phyloP scores from a whole-genome alignment of 2,329 filamentous ascomycete genomes.

The Trichoderma cornu-damae region DNA sequence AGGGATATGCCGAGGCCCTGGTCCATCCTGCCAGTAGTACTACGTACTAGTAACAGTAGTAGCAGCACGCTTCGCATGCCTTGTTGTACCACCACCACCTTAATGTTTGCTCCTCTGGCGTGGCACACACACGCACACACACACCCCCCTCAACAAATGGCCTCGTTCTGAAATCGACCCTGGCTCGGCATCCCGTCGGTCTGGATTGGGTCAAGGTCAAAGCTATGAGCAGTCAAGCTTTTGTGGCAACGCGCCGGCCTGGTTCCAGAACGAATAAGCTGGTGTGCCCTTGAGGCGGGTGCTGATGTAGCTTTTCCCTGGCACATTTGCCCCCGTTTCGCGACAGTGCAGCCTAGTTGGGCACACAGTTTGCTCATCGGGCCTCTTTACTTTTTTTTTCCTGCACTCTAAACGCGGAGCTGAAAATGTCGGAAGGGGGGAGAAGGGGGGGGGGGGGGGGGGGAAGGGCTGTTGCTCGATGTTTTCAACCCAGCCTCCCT shows the following conservation, averaged over 20 bases:
- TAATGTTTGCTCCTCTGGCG: no score
- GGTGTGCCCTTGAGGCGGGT: slow-evolving; percentile 7
- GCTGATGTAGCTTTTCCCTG: not conserved
- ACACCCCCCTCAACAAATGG: not conserved
- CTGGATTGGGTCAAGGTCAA: not conserved
- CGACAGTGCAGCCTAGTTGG: not conserved
- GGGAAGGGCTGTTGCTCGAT: not conserved
- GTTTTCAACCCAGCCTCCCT: not conserved
- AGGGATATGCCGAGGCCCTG: not conserved
- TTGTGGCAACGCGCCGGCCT: not conserved
- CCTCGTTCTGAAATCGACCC: not conserved
- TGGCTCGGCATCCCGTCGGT: not conserved
- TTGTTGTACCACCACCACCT: no score
- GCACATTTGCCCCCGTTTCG: not conserved
- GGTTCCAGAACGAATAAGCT: slow-evolving; percentile 3
- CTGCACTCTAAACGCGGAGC: not conserved
- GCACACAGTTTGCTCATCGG: slow-evolving; percentile 10
- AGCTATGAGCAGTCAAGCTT: not conserved
- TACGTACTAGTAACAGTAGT: not conserved
- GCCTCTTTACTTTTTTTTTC: not conserved
- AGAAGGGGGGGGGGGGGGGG: no score
- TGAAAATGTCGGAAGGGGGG: not conserved
- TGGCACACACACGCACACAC: no score
- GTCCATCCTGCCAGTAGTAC: not conserved
- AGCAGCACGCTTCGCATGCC: not conserved